Evolutionary conservation across 1,139 yeast genomes (phyloP).

Genomic region (Suhomyces ambrosiae): DNA sequence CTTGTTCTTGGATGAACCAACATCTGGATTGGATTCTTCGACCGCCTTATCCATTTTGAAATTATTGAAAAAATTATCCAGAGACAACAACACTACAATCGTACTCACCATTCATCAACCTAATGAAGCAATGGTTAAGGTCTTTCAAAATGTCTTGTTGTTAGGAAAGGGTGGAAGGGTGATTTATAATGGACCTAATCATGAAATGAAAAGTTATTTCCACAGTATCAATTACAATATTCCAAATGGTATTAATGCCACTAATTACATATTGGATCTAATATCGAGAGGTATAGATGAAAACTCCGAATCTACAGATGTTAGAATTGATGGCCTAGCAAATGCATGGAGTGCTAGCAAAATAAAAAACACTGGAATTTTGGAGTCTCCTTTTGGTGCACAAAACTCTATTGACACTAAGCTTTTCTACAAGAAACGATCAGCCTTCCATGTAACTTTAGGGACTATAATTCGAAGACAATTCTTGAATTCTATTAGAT

Average conservation of each 20-base stretch:
- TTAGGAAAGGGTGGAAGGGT: constrained; percentile 74
- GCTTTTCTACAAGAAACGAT: constrained; percentile 8
- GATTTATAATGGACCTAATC: constrained; percentile 58
- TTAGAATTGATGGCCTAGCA: constrained; percentile 39
- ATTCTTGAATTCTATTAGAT: constrained; percentile 54
- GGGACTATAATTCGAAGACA: constrained; percentile 37
- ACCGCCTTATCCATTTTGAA: constrained; percentile 72
- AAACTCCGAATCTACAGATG: constrained; percentile 29
- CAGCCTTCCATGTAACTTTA: constrained; percentile 26
- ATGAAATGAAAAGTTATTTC: constrained; percentile 48
- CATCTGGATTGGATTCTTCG: constrained; percentile 83
- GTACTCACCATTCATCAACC: constrained; percentile 88
- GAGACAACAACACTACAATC: constrained; percentile 63
- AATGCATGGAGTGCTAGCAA: constrained; percentile 35
- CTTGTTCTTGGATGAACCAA: constrained; percentile 80
- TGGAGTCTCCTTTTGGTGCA: constrained; percentile 1
- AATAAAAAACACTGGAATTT: neutral
- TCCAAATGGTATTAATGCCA: constrained; percentile 65
- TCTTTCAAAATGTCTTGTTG: constrained; percentile 67
- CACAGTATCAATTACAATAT: constrained; percentile 49
- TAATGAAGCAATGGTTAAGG: constrained; percentile 59
- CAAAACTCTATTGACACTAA: constrained; percentile 8
- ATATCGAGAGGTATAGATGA: constrained; percentile 52
- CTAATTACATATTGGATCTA: constrained; percentile 73
- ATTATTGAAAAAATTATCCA: constrained; percentile 59